Base-by-base conservation (phyloP, 148 eudicot genomes). In the Limonium bicolor region DNA sequence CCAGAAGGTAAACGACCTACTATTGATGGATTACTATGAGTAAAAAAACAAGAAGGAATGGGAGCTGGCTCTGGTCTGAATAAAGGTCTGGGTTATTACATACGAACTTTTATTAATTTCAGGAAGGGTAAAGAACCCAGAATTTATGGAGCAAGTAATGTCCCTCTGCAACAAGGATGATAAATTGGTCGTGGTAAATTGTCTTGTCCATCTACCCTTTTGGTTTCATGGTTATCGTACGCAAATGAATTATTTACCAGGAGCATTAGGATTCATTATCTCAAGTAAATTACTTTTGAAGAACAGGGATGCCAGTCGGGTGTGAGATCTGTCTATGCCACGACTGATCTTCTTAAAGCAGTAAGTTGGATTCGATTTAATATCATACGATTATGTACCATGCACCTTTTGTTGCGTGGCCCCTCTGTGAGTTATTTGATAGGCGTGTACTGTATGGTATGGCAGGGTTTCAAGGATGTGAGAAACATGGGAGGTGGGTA, bases 301-400 rank as follows among this genome's bases (percentile, higher is more conserved):
- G n/a, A 50, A 21, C 33, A 78, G 96, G 96, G 81, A 4, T 86
- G 96, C 55, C 76, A 71, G 59, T 61, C 62, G 53, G 96, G 96
- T 19, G 77, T 69, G 0, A 70, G 96, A 65, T 82, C 96, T 18
- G 55, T 40, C 4, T 55, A 48, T 34, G 96, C 93, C 7, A 54
- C 72, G 35, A 52, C 53, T 21, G 84, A 82, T 71, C 93, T 86
- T 36, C 74, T 75, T 46, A 37, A 66, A 24, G 74, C 82, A 1
- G 93, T 86, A 60, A 72, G 80, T 62, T 48, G 4, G 16, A 41
- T 35, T 17, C 14, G 7, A n/a, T n/a, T n/a, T n/a, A n/a, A n/a
- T n/a, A n/a, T n/a, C n/a, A n/a, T n/a, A n/a, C n/a, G n/a, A n/a
- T n/a, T n/a, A n/a, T n/a, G n/a, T n/a, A n/a, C n/a, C n/a, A n/a